phyloP scores from a whole-genome alignment of 2,329 filamentous ascomycete genomes.

The Fusarium dlaminii region DNA sequence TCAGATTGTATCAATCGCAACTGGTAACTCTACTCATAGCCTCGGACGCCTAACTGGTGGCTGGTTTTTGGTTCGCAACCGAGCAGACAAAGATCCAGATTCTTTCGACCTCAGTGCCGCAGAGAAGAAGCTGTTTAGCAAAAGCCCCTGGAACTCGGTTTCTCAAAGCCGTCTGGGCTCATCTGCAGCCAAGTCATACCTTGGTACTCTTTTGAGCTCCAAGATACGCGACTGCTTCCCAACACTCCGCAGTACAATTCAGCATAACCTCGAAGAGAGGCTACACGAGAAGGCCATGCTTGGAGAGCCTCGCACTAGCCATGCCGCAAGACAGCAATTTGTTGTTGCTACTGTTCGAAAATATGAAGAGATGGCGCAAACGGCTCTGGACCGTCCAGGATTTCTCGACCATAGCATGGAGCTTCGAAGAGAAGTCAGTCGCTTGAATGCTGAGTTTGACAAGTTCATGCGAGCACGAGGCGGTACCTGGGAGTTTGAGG shows the following conservation, averaged over 20 bases:
- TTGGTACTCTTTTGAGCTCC: constrained; percentile 46
- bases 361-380: constrained; percentile 33
- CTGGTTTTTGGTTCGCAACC: constrained; percentile 52
- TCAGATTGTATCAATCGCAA: constrained; percentile 27
- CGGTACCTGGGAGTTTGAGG: constrained; percentile 41
- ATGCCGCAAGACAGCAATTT: constrained; percentile 39
- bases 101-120: constrained; percentile 40
- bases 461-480: constrained; percentile 41
- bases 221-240: constrained; percentile 50
- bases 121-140: constrained; percentile 44
- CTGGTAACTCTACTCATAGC: neutral
- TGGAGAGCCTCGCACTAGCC: constrained; percentile 41
- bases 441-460: constrained; percentile 41
- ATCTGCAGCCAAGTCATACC: constrained; percentile 41
- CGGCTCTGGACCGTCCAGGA: constrained; percentile 41
- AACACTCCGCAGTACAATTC: constrained; percentile 38
- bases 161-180: constrained; percentile 41
- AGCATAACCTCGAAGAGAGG: constrained; percentile 26
- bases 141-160: constrained; percentile 43
- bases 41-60: constrained; percentile 23
- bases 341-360: constrained; percentile 34
- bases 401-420: constrained; percentile 31
- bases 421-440: constrained; percentile 37
- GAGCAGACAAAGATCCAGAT: constrained; percentile 35
- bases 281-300: constrained; percentile 22